Conservation (phyloP, 352 stramenopile species). For the Globisporangium acanthophoron region DNA sequence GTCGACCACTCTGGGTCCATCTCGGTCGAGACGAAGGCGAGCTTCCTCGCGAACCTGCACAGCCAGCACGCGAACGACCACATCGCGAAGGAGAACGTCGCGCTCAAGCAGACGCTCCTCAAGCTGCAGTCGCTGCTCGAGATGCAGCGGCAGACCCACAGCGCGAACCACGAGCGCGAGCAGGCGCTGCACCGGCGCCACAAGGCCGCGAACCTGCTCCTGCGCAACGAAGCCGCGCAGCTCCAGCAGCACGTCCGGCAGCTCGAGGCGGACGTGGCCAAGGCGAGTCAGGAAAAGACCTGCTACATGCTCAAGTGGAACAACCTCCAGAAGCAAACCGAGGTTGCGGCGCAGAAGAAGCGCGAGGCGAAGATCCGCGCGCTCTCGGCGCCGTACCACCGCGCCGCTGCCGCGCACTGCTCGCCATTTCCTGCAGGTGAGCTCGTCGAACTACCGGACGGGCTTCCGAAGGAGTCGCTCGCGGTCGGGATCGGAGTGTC, state of each 20-base stretch:
- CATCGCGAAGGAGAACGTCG: constrained; percentile 55
- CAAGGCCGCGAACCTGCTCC: constrained; percentile 24
- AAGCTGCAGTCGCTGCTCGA: constrained; percentile 59
- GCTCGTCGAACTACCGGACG: neutral
- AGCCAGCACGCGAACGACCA: constrained; percentile 32
- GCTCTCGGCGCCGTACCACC: constrained; percentile 34
- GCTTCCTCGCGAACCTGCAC: constrained; percentile 38
- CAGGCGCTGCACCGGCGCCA: constrained; percentile 28
- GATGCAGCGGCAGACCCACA: constrained; percentile 51
- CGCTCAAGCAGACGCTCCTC: constrained; percentile 61
- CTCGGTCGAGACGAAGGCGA: constrained; percentile 47
- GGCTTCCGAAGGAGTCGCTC: neutral
- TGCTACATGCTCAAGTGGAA: constrained; percentile 37
- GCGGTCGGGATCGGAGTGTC: neutral
- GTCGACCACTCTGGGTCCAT: constrained; percentile 49
- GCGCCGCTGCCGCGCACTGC: constrained; percentile 5
- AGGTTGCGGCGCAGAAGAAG: constrained; percentile 27
- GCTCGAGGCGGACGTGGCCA: constrained; percentile 42
- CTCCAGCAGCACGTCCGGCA: constrained; percentile 43
- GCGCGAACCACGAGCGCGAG: constrained; percentile 33
- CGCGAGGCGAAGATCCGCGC: constrained; percentile 46
- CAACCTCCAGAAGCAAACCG: constrained; percentile 34
- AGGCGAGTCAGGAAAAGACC: constrained; percentile 43
- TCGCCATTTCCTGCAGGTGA: neutral
- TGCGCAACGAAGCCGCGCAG: constrained; percentile 36